Evolutionary conservation across 148 eudicot species (phyloP).

Genomic region (Arctostaphylos glauca): DNA sequence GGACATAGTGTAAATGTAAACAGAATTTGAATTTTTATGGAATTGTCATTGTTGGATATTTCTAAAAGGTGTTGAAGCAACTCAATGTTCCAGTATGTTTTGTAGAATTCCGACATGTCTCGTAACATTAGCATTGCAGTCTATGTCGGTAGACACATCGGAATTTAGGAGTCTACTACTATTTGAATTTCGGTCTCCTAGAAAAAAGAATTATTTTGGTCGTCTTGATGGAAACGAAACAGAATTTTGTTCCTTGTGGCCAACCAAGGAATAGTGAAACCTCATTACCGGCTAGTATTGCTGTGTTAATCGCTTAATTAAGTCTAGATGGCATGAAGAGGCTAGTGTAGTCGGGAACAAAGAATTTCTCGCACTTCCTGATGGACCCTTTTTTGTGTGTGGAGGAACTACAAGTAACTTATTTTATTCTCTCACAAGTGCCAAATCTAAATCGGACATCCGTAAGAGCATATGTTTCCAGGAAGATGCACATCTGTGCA

Average conservation of each 20-base stretch:
- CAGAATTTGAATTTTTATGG: too few relatives aligned
- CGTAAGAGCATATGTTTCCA: neutral
- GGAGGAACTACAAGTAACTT: neutral
- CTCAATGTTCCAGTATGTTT: neutral
- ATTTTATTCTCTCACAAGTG: neutral
- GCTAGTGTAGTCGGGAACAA: neutral
- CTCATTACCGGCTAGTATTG: neutral
- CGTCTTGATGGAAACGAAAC: neutral
- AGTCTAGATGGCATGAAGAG: neutral
- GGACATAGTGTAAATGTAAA: too few relatives aligned
- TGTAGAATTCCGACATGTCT: neutral
- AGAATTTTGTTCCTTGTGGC: neutral
- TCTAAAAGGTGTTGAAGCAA: neutral
- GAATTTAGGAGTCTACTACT: neutral
- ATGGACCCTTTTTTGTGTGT: neutral
- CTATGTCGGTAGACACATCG: neutral
- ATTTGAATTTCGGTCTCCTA: neutral
- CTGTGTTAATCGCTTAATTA: neutral
- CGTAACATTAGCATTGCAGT: neutral
- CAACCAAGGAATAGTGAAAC: constrained; percentile 1
- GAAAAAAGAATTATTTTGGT: neutral
- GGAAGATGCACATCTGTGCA: neutral
- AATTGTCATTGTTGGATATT: neutral
- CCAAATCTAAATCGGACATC: neutral
- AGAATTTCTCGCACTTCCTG: neutral